Evolutionary conservation across 2,329 filamentous ascomycete species (phyloP).

Genomic region (Xylariaceae sp.): DNA sequence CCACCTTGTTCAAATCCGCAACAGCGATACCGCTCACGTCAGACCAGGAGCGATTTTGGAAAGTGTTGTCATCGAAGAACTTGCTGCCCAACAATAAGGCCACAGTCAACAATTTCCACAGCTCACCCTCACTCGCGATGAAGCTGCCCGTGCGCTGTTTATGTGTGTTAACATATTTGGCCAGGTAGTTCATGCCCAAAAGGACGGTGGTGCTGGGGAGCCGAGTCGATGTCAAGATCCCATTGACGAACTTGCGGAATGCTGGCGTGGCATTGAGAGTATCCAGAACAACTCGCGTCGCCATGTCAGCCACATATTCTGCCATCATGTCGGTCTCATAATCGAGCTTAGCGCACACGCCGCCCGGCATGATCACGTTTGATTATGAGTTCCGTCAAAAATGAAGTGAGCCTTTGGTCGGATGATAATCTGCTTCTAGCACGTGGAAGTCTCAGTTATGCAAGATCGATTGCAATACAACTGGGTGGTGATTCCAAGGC

Average conservation of each 20-base stretch:
- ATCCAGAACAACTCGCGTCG: slow-evolving; percentile 56
- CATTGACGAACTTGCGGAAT: slow-evolving; percentile 87
- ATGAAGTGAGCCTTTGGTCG: slow-evolving; percentile 28
- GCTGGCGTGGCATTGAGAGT: slow-evolving; percentile 57
- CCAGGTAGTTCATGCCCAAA: slow-evolving; percentile 83
- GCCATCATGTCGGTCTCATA: slow-evolving; percentile 97
- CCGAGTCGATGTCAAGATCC: slow-evolving; percentile 85
- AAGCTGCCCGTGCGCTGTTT: slow-evolving; percentile 52
- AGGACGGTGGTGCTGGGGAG: slow-evolving; percentile 89
- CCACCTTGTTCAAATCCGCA: slow-evolving; percentile 76
- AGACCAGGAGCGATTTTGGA: slow-evolving; percentile 95
- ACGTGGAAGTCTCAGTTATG: slow-evolving; percentile 32
- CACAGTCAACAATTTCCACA: slow-evolving; percentile 85
- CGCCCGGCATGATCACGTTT: slow-evolving; percentile 62
- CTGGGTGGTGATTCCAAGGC: slow-evolving; percentile 33
- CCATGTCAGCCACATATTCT: slow-evolving; percentile 90
- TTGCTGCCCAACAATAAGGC: slow-evolving; percentile 86
- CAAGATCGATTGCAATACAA: slow-evolving; percentile 22
- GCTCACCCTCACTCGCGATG: slow-evolving; percentile 59
- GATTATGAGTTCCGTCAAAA: slow-evolving; percentile 25
- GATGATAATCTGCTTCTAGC: slow-evolving; percentile 38
- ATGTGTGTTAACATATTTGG: slow-evolving; percentile 75
- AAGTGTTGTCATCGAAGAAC: slow-evolving; percentile 94
- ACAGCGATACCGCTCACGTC: slow-evolving; percentile 90
- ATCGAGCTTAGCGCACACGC: slow-evolving; percentile 89